Evolutionary conservation across 805 yeast species (phyloP).

Genomic region (Metschnikowia hibisci): DNA sequence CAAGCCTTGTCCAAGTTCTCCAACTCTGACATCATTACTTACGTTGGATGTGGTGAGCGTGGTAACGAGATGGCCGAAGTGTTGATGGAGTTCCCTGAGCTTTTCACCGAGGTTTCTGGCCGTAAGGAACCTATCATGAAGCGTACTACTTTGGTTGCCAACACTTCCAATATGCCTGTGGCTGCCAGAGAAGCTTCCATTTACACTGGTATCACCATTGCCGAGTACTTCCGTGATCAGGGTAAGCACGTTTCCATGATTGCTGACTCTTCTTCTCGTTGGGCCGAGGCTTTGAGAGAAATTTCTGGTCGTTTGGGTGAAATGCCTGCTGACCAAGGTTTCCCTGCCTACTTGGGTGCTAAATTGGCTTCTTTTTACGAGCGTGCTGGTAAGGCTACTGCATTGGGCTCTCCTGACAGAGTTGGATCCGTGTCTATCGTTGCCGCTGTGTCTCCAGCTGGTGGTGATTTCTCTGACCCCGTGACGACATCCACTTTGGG

Average conservation of each 20-base stretch:
- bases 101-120: constrained; percentile 86
- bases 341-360: constrained; percentile 99
- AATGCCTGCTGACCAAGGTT: constrained; percentile 99
- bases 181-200: constrained; percentile 99
- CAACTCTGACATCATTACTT: constrained; percentile 93
- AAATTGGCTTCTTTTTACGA: constrained; percentile 98
- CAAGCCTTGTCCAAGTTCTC: constrained; percentile 96
- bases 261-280: constrained; percentile 99
- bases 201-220: constrained; percentile 97
- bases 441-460: constrained; percentile 99
- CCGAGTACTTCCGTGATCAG: constrained; percentile 99
- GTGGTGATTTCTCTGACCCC: constrained; percentile 99
- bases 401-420: constrained; percentile 95
- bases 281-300: constrained; percentile 99
- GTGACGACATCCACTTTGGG: constrained; percentile 98
- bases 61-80: constrained; percentile 99
- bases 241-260: constrained; percentile 99
- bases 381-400: constrained; percentile 96
- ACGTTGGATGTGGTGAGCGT: constrained; percentile 92
- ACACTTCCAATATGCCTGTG: constrained; percentile 99
- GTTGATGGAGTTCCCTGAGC: constrained; percentile 98
- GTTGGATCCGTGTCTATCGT: constrained; percentile 96
- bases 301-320: constrained; percentile 99
- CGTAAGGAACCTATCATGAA: constrained; percentile 98
- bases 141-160: constrained; percentile 97